Percentiles rank a stretch among this genome's conserved stretches.
Conservation (phyloP, 164 flowering plant species). For the Magnolia sinica region DNA sequence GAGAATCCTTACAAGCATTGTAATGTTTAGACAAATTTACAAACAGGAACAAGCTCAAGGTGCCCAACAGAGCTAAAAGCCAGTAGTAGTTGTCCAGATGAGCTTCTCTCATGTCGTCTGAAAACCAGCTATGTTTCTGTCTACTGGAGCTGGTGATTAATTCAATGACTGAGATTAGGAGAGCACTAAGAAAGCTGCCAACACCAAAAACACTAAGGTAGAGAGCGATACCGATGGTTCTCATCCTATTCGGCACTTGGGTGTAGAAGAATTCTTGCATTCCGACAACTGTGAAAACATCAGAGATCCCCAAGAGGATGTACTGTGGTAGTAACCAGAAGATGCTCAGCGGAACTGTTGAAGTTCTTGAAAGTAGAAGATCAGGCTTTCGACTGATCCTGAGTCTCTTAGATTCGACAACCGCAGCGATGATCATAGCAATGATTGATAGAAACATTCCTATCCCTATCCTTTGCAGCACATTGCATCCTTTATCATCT, state of each 20-base stretch:
- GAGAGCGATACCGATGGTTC: slow-evolving; percentile 22
- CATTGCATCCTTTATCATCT: neutral
- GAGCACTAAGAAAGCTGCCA: slow-evolving; percentile 23
- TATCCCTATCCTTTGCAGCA: slow-evolving; percentile 15
- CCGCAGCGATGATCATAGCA: slow-evolving; percentile 10
- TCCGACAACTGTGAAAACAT: slow-evolving; percentile 23
- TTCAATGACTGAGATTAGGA: slow-evolving; percentile 11
- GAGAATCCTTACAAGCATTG: neutral
- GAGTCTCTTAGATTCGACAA: slow-evolving; percentile 5
- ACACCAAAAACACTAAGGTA: slow-evolving; percentile 24
- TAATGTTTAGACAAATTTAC: slow-evolving; percentile 12
- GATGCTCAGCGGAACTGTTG: neutral
- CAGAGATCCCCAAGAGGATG: slow-evolving; percentile 15
- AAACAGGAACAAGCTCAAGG: slow-evolving; percentile 1
- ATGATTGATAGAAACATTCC: slow-evolving; percentile 11
- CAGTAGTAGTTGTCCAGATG: slow-evolving; percentile 16
- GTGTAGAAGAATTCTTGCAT: slow-evolving; percentile 29
- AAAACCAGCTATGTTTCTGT: slow-evolving; percentile 17
- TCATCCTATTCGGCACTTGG: slow-evolving; percentile 22
- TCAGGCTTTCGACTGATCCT: neutral
- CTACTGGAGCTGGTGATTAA: neutral
- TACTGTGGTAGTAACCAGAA: slow-evolving; percentile 24
- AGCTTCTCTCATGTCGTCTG: slow-evolving; percentile 9
- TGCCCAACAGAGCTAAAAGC: slow-evolving; percentile 13
- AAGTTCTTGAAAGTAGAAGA: neutral